Conservation (phyloP, 2,329 filamentous ascomycete species). For the Fusarium haematococcum region DNA sequence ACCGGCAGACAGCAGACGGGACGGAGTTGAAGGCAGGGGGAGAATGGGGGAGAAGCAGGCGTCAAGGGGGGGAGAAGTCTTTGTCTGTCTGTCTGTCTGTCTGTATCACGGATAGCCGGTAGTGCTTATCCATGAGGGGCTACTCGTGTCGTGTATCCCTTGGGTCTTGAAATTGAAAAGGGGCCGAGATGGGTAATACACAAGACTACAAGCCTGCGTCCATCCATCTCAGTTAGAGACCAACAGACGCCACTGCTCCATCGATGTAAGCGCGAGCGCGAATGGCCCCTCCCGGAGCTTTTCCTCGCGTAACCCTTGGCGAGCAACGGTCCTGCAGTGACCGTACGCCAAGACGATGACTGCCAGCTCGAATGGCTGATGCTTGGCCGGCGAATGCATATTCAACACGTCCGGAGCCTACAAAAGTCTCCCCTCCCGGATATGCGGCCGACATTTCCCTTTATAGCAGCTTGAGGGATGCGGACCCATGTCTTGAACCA, state of each 20-base stretch:
- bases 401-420: neutral
- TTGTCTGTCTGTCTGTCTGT: neutral
- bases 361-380: slow-evolving; percentile 23
- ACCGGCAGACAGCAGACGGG: slow-evolving; percentile 15
- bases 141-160: neutral
- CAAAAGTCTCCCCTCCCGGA: neutral
- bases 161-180: slow-evolving; percentile 14
- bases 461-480: slow-evolving; percentile 18
- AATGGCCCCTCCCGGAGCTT: neutral
- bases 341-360: slow-evolving; percentile 15
- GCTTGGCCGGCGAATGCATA: slow-evolving; percentile 8
- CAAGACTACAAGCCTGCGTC: neutral
- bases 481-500: slow-evolving; percentile 22
- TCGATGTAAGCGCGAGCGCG: slow-evolving; percentile 25
- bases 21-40: slow-evolving; percentile 20
- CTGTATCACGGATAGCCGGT: neutral
- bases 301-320: neutral
- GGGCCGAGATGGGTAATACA: slow-evolving; percentile 13
- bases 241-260: slow-evolving; percentile 12
- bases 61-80: neutral
- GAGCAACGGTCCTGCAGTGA: slow-evolving; percentile 3
- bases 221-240: neutral
- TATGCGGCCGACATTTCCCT: slow-evolving; percentile 11
- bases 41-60: neutral
- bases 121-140: neutral